Base-by-base conservation (phyloP, 306 rosid species). In the Cucurbita argyrosperma region DNA sequence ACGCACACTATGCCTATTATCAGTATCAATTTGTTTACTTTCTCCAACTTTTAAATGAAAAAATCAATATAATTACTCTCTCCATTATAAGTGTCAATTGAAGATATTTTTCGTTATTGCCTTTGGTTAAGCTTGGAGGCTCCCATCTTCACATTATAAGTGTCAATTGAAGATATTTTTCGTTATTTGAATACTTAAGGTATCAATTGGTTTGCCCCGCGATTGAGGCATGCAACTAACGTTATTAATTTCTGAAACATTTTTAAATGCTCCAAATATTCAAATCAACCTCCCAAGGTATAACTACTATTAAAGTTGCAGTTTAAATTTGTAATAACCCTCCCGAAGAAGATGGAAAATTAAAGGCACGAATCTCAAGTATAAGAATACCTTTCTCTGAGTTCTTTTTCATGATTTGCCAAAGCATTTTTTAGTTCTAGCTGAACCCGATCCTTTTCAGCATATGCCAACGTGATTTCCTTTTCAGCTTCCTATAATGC, bases 401-500 rank as follows among this genome's bases (percentile, higher is more conserved):
- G 83, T 84, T 89, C 99, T 78, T 79, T 88, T 63, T 79, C 81
- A 74, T 91, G 87, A 84, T 82, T 91, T 45, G 70, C 83, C 80
- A 84, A 76, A 70, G 88, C 82, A 71, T 84, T 76, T 72, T 88
- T 86, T 79, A 91, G 96, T 78, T 95, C 97, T 76, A 87, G 89
- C 78, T 88, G 85, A 78, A 79, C 85, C 81, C 76, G 89, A 64
- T 91, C 89, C 85, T 85, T 89, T 84, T 91, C 96, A 77, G 89
- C 88, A 74, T 80, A 82, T 66, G 84, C 81, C 76, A 83, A 77
- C 14, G 77, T 81, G 57, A 89, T 76, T 88, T 95, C 97, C 78
- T 82, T 88, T 83, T 95, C 97, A 83, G 88, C 90, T 66, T 95
- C 99, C 99, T 95, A 80, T 43, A 84, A 61, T 78, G 72, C 75